Evolutionary conservation across 768 basidiomycete genomes (phyloP), one percentile per base, ranked within the genome.

Genomic region (Boletellus ananiceps): DNA sequence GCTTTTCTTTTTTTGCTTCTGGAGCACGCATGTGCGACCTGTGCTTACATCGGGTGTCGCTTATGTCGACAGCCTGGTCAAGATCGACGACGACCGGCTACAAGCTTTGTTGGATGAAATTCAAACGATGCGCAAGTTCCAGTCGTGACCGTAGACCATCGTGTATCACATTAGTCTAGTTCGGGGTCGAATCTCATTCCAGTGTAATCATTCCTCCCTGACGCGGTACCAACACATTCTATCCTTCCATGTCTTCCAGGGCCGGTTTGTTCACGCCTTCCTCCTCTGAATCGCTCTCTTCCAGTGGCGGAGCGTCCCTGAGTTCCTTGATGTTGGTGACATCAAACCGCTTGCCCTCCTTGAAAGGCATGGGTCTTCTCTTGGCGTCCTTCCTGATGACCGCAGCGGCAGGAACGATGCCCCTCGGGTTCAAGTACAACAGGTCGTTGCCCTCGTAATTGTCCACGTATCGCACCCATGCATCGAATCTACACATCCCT

Each of bases 111-210:
- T 95, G 5, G 85, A 89, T 60, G 89, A 93, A 64, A 91, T 95
- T 38, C 88, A 92, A 63, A 89, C 86, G 19, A 85, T 92, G 81
- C 77, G 91, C 62, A 90, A 90, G 70, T 91, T 88, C 77, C 91
- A 94, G 68, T 75, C 86, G 57, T 90, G 67, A 78, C 31, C 13
- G 12, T 40, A 29, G 42, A 33, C 31, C 40, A 33, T 34, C 31
- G 33, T 48, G 46, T 50, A 49, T 44, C 49, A 32, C 46, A 44
- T 36, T 52, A 47, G 44, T 47, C 45, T 53, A 49, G 36, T 40
- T 40, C 7, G 13, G 19, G 16, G 14, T 8, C 18, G 16, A 33
- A 34, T 36, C 27, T 33, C 18, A 15, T 1, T 15, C 37, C 15
- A 23, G 25, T 18, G 43, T 36, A 5, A 37, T 37, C 18, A 29